Conservation (phyloP, 768 basidiomycete genomes). For the Pulveroboletus ravenelii region DNA sequence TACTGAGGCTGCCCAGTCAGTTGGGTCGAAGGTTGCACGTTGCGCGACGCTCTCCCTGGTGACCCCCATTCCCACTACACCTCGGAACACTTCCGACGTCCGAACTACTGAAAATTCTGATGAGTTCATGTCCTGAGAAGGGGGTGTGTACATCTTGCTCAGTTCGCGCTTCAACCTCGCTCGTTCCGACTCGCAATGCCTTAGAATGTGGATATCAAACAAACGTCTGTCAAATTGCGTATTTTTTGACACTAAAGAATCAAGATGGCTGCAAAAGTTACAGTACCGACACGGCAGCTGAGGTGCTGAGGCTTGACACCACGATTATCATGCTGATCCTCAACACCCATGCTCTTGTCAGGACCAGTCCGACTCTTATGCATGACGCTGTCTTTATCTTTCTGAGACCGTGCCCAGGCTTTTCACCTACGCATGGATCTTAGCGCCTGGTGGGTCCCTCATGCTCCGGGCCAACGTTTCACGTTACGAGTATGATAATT, state of each 20-base stretch:
- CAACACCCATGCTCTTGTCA: not conserved
- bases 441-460: not conserved
- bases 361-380: not conserved
- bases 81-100: too few relatives aligned
- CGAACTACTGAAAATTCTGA: too few relatives aligned
- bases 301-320: too few relatives aligned
- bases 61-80: too few relatives aligned
- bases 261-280: not conserved
- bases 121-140: too few relatives aligned
- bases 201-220: not conserved
- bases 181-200: too few relatives aligned
- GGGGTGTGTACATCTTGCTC: too few relatives aligned
- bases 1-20: too few relatives aligned
- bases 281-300: not conserved
- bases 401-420: not conserved
- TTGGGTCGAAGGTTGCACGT: too few relatives aligned
- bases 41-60: too few relatives aligned
- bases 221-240: too few relatives aligned
- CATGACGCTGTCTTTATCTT: constrained; percentile 2
- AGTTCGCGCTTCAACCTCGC: too few relatives aligned
- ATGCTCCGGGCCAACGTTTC: not conserved
- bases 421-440: not conserved
- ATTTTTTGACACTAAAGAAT: not conserved
- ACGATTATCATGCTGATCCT: constrained; percentile 1
- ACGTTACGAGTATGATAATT: constrained; percentile 4